Evolutionary conservation across 345 rosid genomes (phyloP).

Genomic region (Hibiscus trionum): DNA sequence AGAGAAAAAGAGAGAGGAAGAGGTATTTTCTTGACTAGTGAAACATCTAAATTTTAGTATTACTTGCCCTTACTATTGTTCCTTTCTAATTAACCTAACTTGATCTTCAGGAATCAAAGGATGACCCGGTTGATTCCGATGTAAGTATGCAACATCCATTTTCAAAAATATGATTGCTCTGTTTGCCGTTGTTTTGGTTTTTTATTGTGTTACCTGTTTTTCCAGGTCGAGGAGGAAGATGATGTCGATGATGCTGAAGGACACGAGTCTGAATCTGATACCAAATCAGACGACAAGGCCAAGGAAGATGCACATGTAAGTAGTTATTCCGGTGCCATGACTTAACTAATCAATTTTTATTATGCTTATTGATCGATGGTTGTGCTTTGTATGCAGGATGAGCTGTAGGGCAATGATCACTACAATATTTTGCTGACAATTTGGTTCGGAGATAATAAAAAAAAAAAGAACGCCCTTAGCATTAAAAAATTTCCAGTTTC

Average conservation of each 20-base stretch:
- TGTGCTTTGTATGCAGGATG: background rate
- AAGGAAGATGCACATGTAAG: background rate
- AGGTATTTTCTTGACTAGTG: constrained; percentile 34
- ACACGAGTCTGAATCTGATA: background rate
- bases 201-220: background rate
- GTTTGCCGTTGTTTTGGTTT: background rate
- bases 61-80: background rate
- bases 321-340: background rate
- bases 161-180: background rate
- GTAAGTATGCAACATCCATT: constrained; percentile 32
- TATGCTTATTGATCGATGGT: background rate
- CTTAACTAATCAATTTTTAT: background rate
- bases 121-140: constrained; percentile 55
- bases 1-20: constrained; percentile 75
- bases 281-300: background rate
- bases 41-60: background rate
- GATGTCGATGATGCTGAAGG: background rate
- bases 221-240: background rate
- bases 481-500: background rate
- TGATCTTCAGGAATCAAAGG: constrained; percentile 59
- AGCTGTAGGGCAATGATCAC: background rate
- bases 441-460: background rate
- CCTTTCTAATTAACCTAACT: background rate
- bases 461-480: background rate
- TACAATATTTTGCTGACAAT: background rate